These are phyloP conservation scores for Ogataea methylovora DNA, from an alignment of 805 yeast genomes.

Conservation along the genomic window DNA sequence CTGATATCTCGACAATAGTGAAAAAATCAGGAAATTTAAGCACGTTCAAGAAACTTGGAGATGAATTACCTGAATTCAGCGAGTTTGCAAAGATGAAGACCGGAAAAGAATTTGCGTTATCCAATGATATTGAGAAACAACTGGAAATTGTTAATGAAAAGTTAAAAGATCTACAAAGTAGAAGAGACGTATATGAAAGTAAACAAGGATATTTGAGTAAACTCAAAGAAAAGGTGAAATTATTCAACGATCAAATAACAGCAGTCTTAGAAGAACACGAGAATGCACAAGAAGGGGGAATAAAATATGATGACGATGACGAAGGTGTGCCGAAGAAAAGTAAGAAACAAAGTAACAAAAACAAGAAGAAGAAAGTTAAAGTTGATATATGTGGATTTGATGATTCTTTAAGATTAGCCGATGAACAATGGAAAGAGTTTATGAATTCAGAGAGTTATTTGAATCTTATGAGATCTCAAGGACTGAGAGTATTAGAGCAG, in stretches of 20 bases:
- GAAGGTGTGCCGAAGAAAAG: conserved; percentile 5
- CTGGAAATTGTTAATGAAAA: too few species aligned
- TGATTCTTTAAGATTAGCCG: conserved; percentile 9
- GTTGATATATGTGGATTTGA: conserved; percentile 52
- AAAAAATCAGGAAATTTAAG: conserved; percentile 9
- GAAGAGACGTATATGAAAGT: conserved; percentile 3
- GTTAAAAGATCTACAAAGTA: not conserved
- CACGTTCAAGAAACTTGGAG: conserved; percentile 25
- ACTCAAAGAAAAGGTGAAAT: conserved; percentile 15
- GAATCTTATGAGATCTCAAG: too few species aligned
- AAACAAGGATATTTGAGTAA: conserved; percentile 13
- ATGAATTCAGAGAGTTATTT: not conserved
- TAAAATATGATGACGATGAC: conserved; percentile 5
- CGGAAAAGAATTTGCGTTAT: conserved; percentile 1
- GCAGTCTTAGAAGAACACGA: not conserved
- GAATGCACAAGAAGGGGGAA: conserved; percentile 1
- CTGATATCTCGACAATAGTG: conserved; percentile 10
- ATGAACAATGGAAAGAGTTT: conserved; percentile 16
- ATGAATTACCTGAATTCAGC: conserved; percentile 32
- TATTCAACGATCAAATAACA: conserved; percentile 1
- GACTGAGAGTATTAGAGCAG: too few species aligned
- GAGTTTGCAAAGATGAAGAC: conserved; percentile 9
- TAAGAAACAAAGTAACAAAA: conserved; percentile 12
- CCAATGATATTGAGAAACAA: not conserved
- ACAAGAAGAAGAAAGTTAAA: conserved; percentile 24